phyloP scores from a whole-genome alignment of 495 filamentous ascomycete species.

The Neurospora sp. region DNA sequence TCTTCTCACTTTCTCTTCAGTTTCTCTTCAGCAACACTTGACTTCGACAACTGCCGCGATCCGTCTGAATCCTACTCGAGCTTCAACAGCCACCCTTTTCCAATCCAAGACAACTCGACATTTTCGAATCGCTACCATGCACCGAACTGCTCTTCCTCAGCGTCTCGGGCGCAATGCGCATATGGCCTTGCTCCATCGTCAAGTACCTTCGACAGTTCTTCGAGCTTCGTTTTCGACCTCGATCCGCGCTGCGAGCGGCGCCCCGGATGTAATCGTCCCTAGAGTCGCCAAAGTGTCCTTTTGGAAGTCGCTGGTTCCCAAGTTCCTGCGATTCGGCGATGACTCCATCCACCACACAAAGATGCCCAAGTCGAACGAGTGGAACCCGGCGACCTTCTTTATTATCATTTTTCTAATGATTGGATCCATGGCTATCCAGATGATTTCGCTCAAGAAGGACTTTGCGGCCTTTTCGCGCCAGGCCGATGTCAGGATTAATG shows the following conservation, averaged over 20 bases:
- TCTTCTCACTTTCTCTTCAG: not conserved
- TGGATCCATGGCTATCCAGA: conserved; percentile 87
- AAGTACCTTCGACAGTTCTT: not conserved
- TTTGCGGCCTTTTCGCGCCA: conserved; percentile 60
- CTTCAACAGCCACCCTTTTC: not conserved
- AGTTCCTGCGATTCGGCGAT: conserved; percentile 26
- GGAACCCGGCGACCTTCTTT: conserved; percentile 91
- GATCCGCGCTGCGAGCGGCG: not conserved
- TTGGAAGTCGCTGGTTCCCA: conserved; percentile 60
- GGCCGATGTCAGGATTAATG: conserved; percentile 66
- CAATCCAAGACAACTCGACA: not conserved
- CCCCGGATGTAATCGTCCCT: conserved; percentile 26
- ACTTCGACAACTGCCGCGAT: not conserved
- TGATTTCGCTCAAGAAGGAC: conserved; percentile 71
- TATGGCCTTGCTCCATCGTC: not conserved
- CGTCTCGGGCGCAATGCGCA: not conserved
- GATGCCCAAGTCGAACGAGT: conserved; percentile 50
- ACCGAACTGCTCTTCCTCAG: not conserved
- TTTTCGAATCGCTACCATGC: not conserved
- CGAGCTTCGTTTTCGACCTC: not conserved
- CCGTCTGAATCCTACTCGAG: not conserved
- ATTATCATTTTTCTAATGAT: conserved; percentile 86
- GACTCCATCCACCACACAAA: conserved; percentile 5
- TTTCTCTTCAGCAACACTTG: not conserved
- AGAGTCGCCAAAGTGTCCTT: conserved; percentile 54